Percentiles rank a stretch among this genome's conserved stretches.
Evolutionary conservation across 2,329 filamentous ascomycete genomes (phyloP).

Genomic region (Stagonosporopsis vannaccii): DNA sequence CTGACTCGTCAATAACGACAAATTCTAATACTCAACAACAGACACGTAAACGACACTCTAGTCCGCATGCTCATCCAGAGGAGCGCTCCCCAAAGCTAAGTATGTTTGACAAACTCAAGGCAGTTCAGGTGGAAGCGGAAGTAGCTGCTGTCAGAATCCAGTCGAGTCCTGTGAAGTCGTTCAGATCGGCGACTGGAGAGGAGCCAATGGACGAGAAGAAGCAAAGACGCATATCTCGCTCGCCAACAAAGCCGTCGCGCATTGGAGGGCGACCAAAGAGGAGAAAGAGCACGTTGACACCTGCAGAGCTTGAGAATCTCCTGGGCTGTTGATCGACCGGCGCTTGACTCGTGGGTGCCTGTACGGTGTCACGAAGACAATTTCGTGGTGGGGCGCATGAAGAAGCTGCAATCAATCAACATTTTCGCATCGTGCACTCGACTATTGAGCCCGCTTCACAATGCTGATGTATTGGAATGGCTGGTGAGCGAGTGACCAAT

Average conservation of each 20-base stretch:
- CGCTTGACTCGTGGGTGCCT: slow-evolving; percentile 1
- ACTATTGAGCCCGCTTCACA: slow-evolving; percentile 7
- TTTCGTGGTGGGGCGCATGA: slow-evolving; percentile 10
- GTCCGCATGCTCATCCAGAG: slow-evolving; percentile 47
- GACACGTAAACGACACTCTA: slow-evolving; percentile 49
- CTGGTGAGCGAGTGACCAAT: slow-evolving; percentile 25
- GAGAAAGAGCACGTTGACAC: slow-evolving; percentile 76
- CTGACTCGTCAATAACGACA: slow-evolving; percentile 15
- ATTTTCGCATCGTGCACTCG: slow-evolving; percentile 3
- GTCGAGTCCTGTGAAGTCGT: slow-evolving; percentile 18
- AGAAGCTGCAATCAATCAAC: slow-evolving; percentile 15
- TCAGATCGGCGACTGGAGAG: slow-evolving; percentile 22
- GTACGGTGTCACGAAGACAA: slow-evolving; percentile 13
- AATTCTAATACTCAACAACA: slow-evolving; percentile 43
- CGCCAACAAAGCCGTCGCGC: slow-evolving; percentile 53
- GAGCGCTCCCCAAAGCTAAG: slow-evolving; percentile 52
- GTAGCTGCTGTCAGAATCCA: slow-evolving; percentile 45
- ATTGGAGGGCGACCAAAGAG: slow-evolving; percentile 66
- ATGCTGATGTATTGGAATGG: slow-evolving; percentile 15
- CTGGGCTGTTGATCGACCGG: slow-evolving; percentile 35
- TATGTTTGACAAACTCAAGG: slow-evolving; percentile 57
- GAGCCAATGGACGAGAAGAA: slow-evolving; percentile 31
- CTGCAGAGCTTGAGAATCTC: slow-evolving; percentile 71
- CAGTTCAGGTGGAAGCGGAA: slow-evolving; percentile 54
- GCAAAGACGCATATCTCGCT: slow-evolving; percentile 36